Conservation (phyloP, 805 yeast genomes). For the Yarrowia deformans region DNA sequence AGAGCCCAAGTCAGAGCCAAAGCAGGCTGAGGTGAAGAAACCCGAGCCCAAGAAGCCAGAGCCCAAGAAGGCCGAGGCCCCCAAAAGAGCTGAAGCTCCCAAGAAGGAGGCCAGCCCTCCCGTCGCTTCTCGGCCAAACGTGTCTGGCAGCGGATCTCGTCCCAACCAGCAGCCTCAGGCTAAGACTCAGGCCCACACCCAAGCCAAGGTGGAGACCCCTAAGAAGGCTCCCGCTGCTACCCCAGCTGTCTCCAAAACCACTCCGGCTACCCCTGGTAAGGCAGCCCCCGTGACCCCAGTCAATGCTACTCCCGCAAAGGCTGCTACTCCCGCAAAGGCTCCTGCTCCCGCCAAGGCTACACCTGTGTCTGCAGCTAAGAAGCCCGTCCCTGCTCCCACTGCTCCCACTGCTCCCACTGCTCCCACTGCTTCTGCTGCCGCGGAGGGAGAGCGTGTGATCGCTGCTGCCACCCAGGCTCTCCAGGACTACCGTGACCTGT, state of each 20-base stretch:
- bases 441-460: slow-evolving; percentile 2
- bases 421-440: not conserved
- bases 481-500: slow-evolving; percentile 6
- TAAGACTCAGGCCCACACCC: not conserved
- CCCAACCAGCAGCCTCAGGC: not conserved
- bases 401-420: not conserved
- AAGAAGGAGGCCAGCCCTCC: not conserved
- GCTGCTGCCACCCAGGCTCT: slow-evolving; percentile 10
- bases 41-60: not conserved
- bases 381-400: not conserved
- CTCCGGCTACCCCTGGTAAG: not conserved
- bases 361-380: not conserved
- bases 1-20: not conserved
- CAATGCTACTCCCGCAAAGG: not conserved
- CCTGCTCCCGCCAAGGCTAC: not conserved
- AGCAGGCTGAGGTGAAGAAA: too few species aligned
- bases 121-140: not conserved
- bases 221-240: not conserved
- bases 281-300: too few species aligned
- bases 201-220: not conserved
- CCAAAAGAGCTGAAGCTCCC: not conserved
- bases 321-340: not conserved
- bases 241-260: not conserved
- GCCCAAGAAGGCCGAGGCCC: not conserved
- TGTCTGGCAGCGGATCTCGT: not conserved